Conservation (phyloP, 2,329 filamentous ascomycete genomes). For the Canariomyces notabilis region DNA sequence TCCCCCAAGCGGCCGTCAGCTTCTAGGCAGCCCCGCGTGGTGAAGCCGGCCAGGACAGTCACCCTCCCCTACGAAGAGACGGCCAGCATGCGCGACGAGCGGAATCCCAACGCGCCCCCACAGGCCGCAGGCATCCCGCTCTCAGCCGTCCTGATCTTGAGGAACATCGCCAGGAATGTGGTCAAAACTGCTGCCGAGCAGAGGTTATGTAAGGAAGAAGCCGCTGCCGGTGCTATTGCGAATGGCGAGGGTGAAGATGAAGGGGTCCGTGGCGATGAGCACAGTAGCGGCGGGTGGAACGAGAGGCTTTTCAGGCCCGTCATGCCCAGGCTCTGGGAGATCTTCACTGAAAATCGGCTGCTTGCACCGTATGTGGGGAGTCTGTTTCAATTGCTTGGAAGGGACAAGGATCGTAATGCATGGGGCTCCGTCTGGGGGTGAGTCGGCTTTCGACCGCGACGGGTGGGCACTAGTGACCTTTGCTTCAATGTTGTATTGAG, state of each 20-base stretch:
- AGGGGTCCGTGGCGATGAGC: slow-evolving; percentile 17
- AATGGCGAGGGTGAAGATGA: not conserved
- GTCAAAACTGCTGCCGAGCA: slow-evolving; percentile 57
- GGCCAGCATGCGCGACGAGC: slow-evolving; percentile 50
- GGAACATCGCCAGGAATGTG: slow-evolving; percentile 69
- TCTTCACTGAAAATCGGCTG: slow-evolving; percentile 63
- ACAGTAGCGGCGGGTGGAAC: slow-evolving; percentile 64
- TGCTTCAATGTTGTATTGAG: too few relatives aligned
- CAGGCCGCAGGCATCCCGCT: slow-evolving; percentile 75
- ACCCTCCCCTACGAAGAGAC: slow-evolving; percentile 53
- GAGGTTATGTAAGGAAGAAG: slow-evolving; percentile 40
- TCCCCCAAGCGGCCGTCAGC: slow-evolving; percentile 26
- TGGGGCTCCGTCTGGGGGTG: not conserved
- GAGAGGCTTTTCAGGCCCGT: slow-evolving; percentile 63
- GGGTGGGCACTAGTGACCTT: too few relatives aligned
- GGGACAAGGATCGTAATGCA: slow-evolving; percentile 5
- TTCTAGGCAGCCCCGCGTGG: slow-evolving; percentile 33
- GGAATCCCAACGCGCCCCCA: slow-evolving; percentile 50
- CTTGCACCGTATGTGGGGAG: slow-evolving; percentile 39
- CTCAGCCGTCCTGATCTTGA: slow-evolving; percentile 69
- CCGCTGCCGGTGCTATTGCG: slow-evolving; percentile 26
- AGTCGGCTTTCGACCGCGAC: too few relatives aligned
- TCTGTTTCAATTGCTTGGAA: slow-evolving; percentile 30
- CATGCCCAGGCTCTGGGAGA: slow-evolving; percentile 59
- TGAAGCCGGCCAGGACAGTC: slow-evolving; percentile 53